Base-by-base conservation (phyloP, 306 rosid genomes). In the Cyclanthera cordifolia region DNA sequence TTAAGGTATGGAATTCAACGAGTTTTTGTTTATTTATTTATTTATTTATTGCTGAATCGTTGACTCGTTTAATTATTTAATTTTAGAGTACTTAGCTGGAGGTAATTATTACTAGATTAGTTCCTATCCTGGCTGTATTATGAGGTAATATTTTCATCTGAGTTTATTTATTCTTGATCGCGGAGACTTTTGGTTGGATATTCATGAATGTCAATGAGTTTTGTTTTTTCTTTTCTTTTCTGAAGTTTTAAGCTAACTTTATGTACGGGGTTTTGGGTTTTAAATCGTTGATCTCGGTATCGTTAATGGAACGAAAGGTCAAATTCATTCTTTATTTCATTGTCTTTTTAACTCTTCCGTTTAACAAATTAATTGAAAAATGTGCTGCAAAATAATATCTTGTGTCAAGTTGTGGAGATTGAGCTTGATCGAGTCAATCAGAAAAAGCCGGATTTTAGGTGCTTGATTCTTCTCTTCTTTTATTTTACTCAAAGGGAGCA, bases 261-360 rank as follows among this genome's bases (percentile, higher is more conserved):
- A 27, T 27, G 30, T 27, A 27, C 30, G 30, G 30, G 7, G 1
- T 37, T 34, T 34, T 6, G 5, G 41, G 41, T 34, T 5, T 34
- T 34, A 34, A 34, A 34, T 34, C 9, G 8, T 34, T 34, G 41
- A 34, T 34, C 41, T 0, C 8, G 48, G 48, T 24, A 46, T 66
- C 71, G 73, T 76, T n/a, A 56, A 74, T 32, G 19, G 56, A 53
- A 68, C 66, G 72, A 67, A 71, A 79, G 64, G 76, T 7, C 73
- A 71, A 60, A 15, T 66, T 65, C 39, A 45, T 30, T 64, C 39
- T 19, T 32, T 63, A 51, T 14, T 41, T 64, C 2, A 12, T 8
- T 37, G 12, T 37, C 43, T 8, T 13, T 41, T 45, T 63, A 55
- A 8, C 10, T 64, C 54, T 73, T 37, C 24, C 1, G 30, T 25